Percentiles rank a stretch among this genome's conserved stretches.
Conservation (phyloP, 305 asterid species). For the Fraxinus paxiana region DNA sequence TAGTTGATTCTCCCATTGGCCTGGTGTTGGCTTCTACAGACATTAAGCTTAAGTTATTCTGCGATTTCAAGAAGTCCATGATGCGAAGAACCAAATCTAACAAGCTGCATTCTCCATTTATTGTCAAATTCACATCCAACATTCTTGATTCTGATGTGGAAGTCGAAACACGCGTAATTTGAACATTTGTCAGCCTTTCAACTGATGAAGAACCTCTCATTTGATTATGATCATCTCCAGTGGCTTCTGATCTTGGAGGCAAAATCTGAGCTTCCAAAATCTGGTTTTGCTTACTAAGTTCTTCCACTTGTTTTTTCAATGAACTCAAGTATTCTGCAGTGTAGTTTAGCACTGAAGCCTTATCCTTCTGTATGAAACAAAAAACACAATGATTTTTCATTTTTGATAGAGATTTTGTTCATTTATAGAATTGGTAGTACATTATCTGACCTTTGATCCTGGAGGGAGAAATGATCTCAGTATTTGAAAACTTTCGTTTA, state of each 20-base stretch:
- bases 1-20: constrained; percentile 25
- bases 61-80: constrained; percentile 44
- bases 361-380: constrained; percentile 53
- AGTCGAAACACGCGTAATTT: constrained; percentile 26
- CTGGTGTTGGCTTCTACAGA: constrained; percentile 47
- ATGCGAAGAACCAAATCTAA: constrained; percentile 40
- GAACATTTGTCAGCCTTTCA: constrained; percentile 34
- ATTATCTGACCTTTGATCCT: constrained; percentile 52
- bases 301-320: constrained; percentile 50
- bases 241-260: neutral
- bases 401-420: neutral
- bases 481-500: constrained; percentile 61
- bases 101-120: constrained; percentile 41
- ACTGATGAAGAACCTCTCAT: constrained; percentile 7
- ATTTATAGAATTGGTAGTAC: neutral
- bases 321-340: constrained; percentile 51
- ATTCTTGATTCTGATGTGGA: constrained; percentile 45
- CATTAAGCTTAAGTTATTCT: constrained; percentile 28
- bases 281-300: constrained; percentile 39
- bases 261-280: constrained; percentile 38
- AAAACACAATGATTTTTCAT: neutral
- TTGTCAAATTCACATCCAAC: constrained; percentile 49
- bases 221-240: neutral
- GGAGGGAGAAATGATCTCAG: constrained; percentile 69
- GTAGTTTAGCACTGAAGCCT: constrained; percentile 64